Conservation (phyloP, 176 grass and related monocot species). For the Phoenix dactylifera region DNA sequence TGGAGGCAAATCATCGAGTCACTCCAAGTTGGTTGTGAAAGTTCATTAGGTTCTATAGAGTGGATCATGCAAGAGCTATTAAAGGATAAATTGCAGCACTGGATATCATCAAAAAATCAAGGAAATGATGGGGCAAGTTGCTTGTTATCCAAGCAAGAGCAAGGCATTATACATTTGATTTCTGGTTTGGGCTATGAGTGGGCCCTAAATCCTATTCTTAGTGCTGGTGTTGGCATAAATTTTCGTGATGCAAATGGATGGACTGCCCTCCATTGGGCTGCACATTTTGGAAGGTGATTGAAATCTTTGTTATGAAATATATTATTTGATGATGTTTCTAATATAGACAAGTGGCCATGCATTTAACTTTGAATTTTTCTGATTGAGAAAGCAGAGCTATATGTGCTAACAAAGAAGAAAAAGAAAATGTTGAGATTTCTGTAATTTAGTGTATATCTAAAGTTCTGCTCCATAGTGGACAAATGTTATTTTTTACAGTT, state of each 20-base stretch:
- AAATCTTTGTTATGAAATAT: conserved; percentile 6
- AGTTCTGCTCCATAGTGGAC: no score
- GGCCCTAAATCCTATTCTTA: conserved; percentile 62
- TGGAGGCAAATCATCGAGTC: conserved; percentile 49
- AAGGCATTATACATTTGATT: conserved; percentile 87
- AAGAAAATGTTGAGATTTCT: no score
- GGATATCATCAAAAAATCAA: conserved; percentile 52
- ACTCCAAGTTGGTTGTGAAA: conserved; percentile 34
- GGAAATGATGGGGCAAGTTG: conserved; percentile 28
- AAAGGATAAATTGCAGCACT: conserved; percentile 65
- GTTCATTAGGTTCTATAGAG: conserved; percentile 34
- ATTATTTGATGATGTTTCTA: no score
- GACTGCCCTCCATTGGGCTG: conserved; percentile 99
- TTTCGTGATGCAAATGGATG: conserved; percentile 95
- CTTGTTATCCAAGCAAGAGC: conserved; percentile 71
- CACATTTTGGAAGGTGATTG: conserved; percentile 85
- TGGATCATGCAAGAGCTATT: conserved; percentile 84
- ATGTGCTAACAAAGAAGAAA: no score
- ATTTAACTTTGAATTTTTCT: no score
- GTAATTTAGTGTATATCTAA: no score
- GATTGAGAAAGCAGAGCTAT: no score
- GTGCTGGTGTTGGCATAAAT: conserved; percentile 71
- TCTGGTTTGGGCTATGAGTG: conserved; percentile 86
- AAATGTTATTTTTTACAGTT: background rate
- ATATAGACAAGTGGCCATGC: no score